phyloP scores from a whole-genome alignment of 1,284 basidiomycete genomes.

The Hemileia vastatrix region DNA sequence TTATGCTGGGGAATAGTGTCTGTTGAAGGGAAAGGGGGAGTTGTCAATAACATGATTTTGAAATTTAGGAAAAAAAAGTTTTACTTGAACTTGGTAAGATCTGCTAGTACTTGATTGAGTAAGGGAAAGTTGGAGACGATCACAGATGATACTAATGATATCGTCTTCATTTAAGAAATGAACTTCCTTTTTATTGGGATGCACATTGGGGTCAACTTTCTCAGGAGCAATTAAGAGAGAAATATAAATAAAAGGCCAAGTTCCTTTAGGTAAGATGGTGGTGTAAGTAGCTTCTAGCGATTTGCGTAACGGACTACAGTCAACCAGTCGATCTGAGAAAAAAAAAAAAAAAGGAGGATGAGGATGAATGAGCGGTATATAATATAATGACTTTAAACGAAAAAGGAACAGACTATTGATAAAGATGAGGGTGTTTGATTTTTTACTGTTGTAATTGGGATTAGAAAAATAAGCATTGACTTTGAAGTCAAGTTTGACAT shows the following conservation, averaged over 20 bases:
- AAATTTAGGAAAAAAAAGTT: constrained; percentile 4
- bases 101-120: constrained; percentile 58
- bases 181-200: constrained; percentile 88
- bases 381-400: too few species aligned
- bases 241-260: constrained; percentile 82
- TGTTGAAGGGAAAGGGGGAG: constrained; percentile 25
- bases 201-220: constrained; percentile 92
- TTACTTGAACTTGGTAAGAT: constrained; percentile 71
- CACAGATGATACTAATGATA: constrained; percentile 71
- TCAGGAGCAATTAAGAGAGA: constrained; percentile 75
- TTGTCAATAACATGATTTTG: too few species aligned
- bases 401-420: constrained; percentile 71
- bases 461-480: constrained; percentile 71
- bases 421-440: constrained; percentile 77
- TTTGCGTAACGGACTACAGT: constrained; percentile 74
- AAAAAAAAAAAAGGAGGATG: background rate
- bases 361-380: background rate
- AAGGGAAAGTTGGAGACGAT: constrained; percentile 59
- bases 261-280: constrained; percentile 78
- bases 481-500: constrained; percentile 51
- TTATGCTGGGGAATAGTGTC: constrained; percentile 46
- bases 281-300: constrained; percentile 80
- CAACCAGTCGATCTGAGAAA: constrained; percentile 83
- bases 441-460: constrained; percentile 81
- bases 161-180: constrained; percentile 88